Evolutionary conservation across 176 grass and related monocot species (phyloP), one percentile per base, ranked within the genome.

Genomic region (Zoysia japonica): DNA sequence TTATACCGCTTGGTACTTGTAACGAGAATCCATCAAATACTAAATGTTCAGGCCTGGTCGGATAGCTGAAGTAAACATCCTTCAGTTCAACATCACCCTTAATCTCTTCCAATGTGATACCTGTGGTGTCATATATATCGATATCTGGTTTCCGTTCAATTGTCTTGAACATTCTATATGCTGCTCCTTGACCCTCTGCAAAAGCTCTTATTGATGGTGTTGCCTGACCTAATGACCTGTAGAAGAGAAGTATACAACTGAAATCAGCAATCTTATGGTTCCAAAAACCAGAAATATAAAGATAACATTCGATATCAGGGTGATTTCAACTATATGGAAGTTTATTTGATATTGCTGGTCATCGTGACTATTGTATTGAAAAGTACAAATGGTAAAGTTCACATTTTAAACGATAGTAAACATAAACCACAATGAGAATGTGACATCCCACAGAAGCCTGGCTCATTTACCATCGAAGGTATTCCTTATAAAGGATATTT

Each of bases 121-220:
- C 87, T 42, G 37, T 82, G 39, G 76, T 74, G 55, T 90, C 82
- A 65, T 69, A 75, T 43, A 81, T 81, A 76, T 97, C 89, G 15
- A 97, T 92, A 49, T 83, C 80, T 61, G 94, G 86, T 69, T 82
- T 54, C 45, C 94, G 93, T 86, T 97, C 73, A 50, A 93, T 97
- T 70, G 82, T 89, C 73, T 90, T 84, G 77, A 97, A 93, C 76
- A 93, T 93, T 83, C 84, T 87, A 45, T 97, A 90, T 37, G 91
- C 94, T 71, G 94, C 91, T 78, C 89, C 88, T 88, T 89, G 89
- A 43, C 94, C 94, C 86, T 88, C 78, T 47, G 94, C 91, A 82
- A 97, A 93, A 55, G 94, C 94, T 66, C 71, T 86, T 65, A 97
- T 59, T 65, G 86, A 91, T 72, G 89, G 94, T 39, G 89, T 63